Evolutionary conservation across 176 grass and related monocot species (phyloP), one percentile per base, ranked within the genome.

Genomic region (Aegilops sharonensis): DNA sequence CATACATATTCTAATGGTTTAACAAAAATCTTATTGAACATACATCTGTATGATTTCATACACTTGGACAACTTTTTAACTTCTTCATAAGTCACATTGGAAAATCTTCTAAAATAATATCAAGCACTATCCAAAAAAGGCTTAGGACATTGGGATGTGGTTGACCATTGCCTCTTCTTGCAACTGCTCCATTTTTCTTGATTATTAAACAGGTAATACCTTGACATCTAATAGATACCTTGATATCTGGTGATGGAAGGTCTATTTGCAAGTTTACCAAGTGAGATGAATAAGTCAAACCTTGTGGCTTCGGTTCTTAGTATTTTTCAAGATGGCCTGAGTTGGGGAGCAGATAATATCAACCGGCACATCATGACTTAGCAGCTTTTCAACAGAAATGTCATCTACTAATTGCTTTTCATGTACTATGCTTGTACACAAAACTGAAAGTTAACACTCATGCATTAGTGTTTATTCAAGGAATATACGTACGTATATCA

Each of bases 351-450:
- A 98, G 72, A 98, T 83, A 76, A 98, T 93, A 68, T 95, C 89
- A 59, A 98, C 91, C 0, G 93, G 93, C 35, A 98, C 95, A 90
- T 98, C 95, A 84, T 98, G 95, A 85, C 94, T 63, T 84, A 98
- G 79, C 25, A 98, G 89, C 81, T 98, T 98, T 71, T 94, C 91
- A 34, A 93, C 89, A 77, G 88, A 91, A 63, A 98, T 95, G 74
- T 89, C 93, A 87, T 92, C 78, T 83, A 94, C 95, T 80, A 98
- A 87, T 89, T 98, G 95, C 69, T 89, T 95, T 88, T 98, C 95
- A 80, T 98, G 93, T 64, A 98, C 93, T 98, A 79, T 36, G 84
- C 42, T 23, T 66, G 30, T 57, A 59, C 5, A 85, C 50, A 87
- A 10, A 70, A 59, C 52, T 78, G 47, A 3, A 14, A 77, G 21